These are phyloP conservation scores for Saccharomycopsis oosterbeekiorum DNA, from an alignment of 805 yeast genomes.

Conservation along the genomic window DNA sequence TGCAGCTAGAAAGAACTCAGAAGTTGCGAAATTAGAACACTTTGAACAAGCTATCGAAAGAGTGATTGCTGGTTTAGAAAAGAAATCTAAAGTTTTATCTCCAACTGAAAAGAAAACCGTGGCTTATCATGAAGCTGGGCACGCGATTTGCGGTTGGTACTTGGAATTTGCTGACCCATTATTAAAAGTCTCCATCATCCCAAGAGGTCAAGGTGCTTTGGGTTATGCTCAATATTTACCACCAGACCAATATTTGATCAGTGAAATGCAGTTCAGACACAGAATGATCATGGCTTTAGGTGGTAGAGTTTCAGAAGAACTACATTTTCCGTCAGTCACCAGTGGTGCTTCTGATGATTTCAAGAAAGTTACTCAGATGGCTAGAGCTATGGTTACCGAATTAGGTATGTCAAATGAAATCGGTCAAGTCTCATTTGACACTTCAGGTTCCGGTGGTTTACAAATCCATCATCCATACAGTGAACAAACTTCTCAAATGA, in stretches of 20 bases:
- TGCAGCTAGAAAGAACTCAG: constrained; percentile 73
- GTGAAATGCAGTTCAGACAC: constrained; percentile 67
- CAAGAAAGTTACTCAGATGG: constrained; percentile 83
- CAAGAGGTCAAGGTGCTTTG: constrained; percentile 88
- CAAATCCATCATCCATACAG: constrained; percentile 56
- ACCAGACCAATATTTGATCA: constrained; percentile 71
- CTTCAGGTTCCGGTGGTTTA: constrained; percentile 40
- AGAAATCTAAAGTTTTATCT: constrained; percentile 67
- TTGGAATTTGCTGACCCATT: constrained; percentile 82
- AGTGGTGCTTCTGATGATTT: constrained; percentile 92
- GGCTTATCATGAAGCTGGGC: constrained; percentile 96
- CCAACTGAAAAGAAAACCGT: constrained; percentile 77
- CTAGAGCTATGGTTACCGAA: constrained; percentile 78
- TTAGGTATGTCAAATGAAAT: constrained; percentile 81
- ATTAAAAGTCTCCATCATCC: constrained; percentile 86
- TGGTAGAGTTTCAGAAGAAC: constrained; percentile 85
- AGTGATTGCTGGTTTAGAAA: constrained; percentile 89
- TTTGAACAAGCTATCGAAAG: constrained; percentile 91
- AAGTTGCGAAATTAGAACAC: constrained; percentile 53
- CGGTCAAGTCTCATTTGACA: constrained; percentile 45
- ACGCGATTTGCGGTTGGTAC: constrained; percentile 93
- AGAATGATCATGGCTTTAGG: constrained; percentile 93
- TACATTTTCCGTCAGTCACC: constrained; percentile 79
- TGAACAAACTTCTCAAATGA: constrained; percentile 56
- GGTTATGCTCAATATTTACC: constrained; percentile 97